Base-by-base conservation (phyloP, 306 rosid genomes). In the Pueraria montana region DNA sequence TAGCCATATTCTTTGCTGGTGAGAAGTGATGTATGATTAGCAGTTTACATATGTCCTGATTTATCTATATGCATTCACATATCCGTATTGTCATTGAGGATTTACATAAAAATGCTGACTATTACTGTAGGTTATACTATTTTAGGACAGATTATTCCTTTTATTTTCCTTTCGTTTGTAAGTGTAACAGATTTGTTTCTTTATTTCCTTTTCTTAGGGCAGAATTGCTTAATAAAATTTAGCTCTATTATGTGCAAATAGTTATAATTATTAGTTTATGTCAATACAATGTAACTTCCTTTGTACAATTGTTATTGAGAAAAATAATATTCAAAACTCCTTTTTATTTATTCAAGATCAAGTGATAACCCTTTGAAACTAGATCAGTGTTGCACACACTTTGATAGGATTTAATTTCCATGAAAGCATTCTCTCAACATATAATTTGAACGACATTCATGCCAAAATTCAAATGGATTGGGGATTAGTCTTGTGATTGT, bases 1-100 rank as follows among this genome's bases (percentile, higher is more conserved):
- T 81, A 52, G 68, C 76, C 64, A 43, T 81, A 6, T 81, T 55
- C 49, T 84, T 80, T 88, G 72, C 59, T 48, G 36, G 43, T 76
- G 63, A 72, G 40, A 76, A 70, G 73, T 77, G 42, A 68, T 74
- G 46, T 53, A 52, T 42, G 80, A 73, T 79, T 56, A 32, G 62
- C 67, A 14, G 53, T 77, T 84, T 81, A 42, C 62, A 53, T 59
- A 58, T 38, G 69, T 82, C 56, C 62, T 38, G 24, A 77, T 80
- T 67, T 67, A 77, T 82, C 71, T 34, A 55, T 24, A 42, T 77
- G 45, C 64, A 16, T 78, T 16, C 23, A 30, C n/a, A 36, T 36
- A 23, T 59, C 16, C 49, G 7, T 53, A 38, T 68, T 36, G 23
- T 11, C 36, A 26, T 58, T 43, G 36, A 17, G 48, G 70, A 62